These are phyloP conservation scores for Boechera stricta DNA, from an alignment of 345 rosid genomes.

Conservation along the genomic window DNA sequence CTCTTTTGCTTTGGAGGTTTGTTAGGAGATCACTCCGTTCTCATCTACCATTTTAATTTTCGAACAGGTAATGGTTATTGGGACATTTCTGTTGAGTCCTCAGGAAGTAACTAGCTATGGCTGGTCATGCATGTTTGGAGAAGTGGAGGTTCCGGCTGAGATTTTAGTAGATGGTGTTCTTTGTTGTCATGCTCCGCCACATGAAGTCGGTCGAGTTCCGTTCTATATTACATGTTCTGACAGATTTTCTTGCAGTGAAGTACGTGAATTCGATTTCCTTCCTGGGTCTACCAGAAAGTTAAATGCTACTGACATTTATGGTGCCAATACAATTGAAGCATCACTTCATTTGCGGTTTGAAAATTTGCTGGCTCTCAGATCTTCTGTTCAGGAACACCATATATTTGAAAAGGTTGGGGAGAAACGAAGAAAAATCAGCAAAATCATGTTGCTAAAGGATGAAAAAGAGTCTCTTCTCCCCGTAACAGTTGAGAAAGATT, in stretches of 20 bases:
- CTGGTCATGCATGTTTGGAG: conserved; percentile 99
- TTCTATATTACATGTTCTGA: conserved; percentile 91
- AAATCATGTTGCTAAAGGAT: conserved; percentile 68
- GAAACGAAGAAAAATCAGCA: conserved; percentile 56
- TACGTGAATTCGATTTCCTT: conserved; percentile 82
- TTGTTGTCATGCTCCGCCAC: conserved; percentile 73
- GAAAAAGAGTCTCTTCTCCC: conserved; percentile 60
- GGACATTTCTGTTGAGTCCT: conserved; percentile 66
- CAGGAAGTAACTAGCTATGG: conserved; percentile 65
- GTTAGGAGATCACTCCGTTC: conserved; percentile 9
- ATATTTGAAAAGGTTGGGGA: conserved; percentile 52
- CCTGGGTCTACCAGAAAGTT: conserved; percentile 57
- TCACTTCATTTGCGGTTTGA: conserved; percentile 62
- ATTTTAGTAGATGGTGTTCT: conserved; percentile 80
- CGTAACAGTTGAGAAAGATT: conserved; percentile 27
- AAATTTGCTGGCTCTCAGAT: conserved; percentile 55
- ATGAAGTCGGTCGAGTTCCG: conserved; percentile 71
- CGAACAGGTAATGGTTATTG: conserved; percentile 68
- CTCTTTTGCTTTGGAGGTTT: conserved; percentile 16
- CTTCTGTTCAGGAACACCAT: conserved; percentile 44
- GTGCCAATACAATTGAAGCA: conserved; percentile 47
- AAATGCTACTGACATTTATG: conserved; percentile 53
- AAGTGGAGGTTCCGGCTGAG: conserved; percentile 85
- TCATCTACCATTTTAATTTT: conserved; percentile 25
- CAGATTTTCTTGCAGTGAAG: conserved; percentile 92